Percentiles rank a stretch among this genome's conserved stretches.
Evolutionary conservation across 129 eudicot species (phyloP).

Genomic region (Tagetes patula): DNA sequence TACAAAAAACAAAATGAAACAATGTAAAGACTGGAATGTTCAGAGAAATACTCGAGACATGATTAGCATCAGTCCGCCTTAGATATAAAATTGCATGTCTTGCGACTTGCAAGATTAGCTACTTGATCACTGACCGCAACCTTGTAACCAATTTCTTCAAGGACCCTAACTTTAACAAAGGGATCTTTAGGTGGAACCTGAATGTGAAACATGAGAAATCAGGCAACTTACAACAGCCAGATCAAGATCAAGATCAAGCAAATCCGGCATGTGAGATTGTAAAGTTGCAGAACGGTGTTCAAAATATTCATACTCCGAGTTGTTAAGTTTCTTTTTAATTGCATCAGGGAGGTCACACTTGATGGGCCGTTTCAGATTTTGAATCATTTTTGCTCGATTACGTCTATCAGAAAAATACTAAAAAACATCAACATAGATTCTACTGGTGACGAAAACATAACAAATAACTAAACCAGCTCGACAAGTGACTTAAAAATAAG

Average conservation of each 20-base stretch:
- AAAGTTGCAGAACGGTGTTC: conserved; percentile 66
- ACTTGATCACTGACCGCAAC: conserved; percentile 66
- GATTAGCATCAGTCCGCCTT: conserved; percentile 83
- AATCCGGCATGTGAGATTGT: conserved; percentile 59
- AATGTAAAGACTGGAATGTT: not conserved
- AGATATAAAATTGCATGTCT: conserved; percentile 85
- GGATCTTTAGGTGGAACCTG: conserved; percentile 97
- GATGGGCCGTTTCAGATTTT: conserved; percentile 74
- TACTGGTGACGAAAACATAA: conserved; percentile 5
- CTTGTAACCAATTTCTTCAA: conserved; percentile 74
- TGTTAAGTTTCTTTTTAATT: conserved; percentile 72
- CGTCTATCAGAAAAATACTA: conserved; percentile 43
- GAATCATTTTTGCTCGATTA: conserved; percentile 79
- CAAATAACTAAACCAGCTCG: not conserved
- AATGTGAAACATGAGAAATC: not conserved
- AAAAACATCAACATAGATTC: conserved; percentile 20
- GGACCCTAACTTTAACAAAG: conserved; percentile 92
- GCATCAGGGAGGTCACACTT: conserved; percentile 71
- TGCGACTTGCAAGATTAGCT: conserved; percentile 76
- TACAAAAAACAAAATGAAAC: not conserved
- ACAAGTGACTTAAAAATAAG: conserved; percentile 63
- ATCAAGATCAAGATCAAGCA: conserved; percentile 67
- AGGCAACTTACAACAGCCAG: conserved; percentile 57
- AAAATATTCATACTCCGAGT: conserved; percentile 70
- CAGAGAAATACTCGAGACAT: conserved; percentile 57